Percentiles rank a stretch among this genome's conserved stretches.
Evolutionary conservation across 225 moss, liverwort and hornwort genomes (phyloP).

Genomic region (Thuidium tamariscinum): DNA sequence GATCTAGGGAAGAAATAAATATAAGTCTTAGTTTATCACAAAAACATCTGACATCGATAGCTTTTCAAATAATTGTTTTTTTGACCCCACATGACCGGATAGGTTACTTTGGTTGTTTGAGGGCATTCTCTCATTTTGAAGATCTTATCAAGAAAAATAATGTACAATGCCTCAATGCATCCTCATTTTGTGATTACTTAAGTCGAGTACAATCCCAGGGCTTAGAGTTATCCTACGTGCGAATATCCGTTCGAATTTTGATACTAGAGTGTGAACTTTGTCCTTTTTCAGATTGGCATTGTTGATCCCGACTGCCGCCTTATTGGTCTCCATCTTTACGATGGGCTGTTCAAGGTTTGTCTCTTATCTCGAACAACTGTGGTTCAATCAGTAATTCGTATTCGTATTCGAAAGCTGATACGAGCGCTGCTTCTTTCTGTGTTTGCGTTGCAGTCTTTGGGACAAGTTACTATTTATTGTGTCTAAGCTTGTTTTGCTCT

Average conservation of each 20-base stretch:
- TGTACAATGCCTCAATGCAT: not conserved
- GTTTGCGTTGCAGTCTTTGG: not conserved
- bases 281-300: constrained; percentile 72
- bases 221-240: not conserved
- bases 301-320: constrained; percentile 98
- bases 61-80: not conserved
- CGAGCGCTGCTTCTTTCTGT: not conserved
- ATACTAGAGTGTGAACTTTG: not conserved
- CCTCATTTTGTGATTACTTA: not conserved
- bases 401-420: not conserved
- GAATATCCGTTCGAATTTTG: not conserved
- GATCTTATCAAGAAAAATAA: not conserved
- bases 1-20: not conserved
- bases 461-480: not conserved
- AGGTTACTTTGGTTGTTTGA: not conserved
- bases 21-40: not conserved
- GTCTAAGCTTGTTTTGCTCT: not conserved
- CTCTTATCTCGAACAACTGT: not conserved
- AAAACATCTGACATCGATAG: not conserved
- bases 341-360: constrained; percentile 87
- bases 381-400: not conserved
- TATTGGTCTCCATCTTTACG: constrained; percentile 95
- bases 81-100: not conserved
- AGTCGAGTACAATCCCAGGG: not conserved
- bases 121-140: not conserved